Evolutionary conservation across 495 filamentous ascomycete species (phyloP), one percentile per base, ranked within the genome.

Genomic region (Polyplosphaeria fusca): DNA sequence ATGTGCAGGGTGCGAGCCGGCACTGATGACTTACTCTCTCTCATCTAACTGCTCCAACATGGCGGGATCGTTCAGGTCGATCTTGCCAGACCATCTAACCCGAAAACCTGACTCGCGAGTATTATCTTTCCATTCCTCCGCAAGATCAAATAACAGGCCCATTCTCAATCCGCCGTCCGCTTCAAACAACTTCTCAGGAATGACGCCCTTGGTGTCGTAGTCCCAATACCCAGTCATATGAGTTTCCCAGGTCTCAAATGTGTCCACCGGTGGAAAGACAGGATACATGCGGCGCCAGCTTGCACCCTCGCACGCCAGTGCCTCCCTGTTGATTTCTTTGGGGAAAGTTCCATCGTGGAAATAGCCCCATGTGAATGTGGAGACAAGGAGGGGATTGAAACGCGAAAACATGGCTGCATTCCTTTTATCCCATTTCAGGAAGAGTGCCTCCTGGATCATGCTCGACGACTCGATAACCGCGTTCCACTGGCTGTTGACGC

Each of bases 301-400:
- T 7, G 49, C 49, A 1, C 28, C 28, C 11, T 26, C 18, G 28
- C 28, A 42, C 11, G 37, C 25, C n/a, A 52, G 7, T 7, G 49
- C 16, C 16, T 28, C 23, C 1, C 37, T 18, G 18, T 41, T n/a
- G 19, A 7, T 30, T 38, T 4, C n/a, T 13, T 41, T 24, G 19
- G 3, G 19, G n/a, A 42, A 25, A 4, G 4, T 2, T 24, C 2
- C 19, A 13, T 18, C 35, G 24, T 52, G 37, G 16, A 52, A 52
- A 24, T 52, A 52, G n/a, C 20, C 49, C 49, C 49, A 52, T 7
- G 35, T 52, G 22, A 52, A 52, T 19, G 19, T 52, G n/a, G 49
- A 27, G 2, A 26, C 38, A 4, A 52, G 37, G 11, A 52, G 38
- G 3, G 49, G 49, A 26, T 52, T 52, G 49, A 52, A 52, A 2